Evolutionary conservation across 495 filamentous ascomycete genomes (phyloP), one percentile per base, ranked within the genome.

Genomic region (Apiosordaria backusii): DNA sequence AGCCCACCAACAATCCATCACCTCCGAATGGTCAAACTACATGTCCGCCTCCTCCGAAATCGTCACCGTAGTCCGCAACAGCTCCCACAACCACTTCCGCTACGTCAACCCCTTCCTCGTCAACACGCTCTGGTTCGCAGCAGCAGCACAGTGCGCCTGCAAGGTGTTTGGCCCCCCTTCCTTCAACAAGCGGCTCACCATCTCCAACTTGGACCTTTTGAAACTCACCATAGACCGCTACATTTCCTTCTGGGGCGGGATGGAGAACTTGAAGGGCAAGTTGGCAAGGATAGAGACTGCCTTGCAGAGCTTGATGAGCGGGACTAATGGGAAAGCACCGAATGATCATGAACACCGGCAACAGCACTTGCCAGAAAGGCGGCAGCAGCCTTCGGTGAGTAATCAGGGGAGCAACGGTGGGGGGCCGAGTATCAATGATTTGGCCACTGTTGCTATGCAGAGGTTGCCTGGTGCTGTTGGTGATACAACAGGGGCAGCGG

Each of bases 101-200:
- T 71, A 67, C 52, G 70, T 77, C 54, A 75, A 74, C 60, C 73
- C 73, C 19, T 77, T 75, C 54, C 65, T 77, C 6, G 60, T 65
- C 16, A 77, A 70, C 62, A 75, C 71, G n/a, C 63, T 77, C 0
- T 77, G 75, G 75, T 69, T 77, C 35, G 71, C 73, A 10, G 64
- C 75, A 0, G 69, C 75, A 4, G 69, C 69, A 16, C 75, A 77
- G 62, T 55, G 73, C 15, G 66, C 74, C 0, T 64, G 63, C 22
- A 67, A 67, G 18, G 68, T 70, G 5, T 67, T 67, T 58, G 65
- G 68, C 1, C 68, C 68, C 2, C 1, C 65, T 4, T 62, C 62
- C 0, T 60, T 67, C 62, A 67, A 63, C 53, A 62, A 60, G 62
- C 50, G 62, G n/a, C 58, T 67, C 24, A 58, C 50, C 4, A 45